Evolutionary conservation across 164 flowering plant species (phyloP).

Genomic region (Annona cherimola): DNA sequence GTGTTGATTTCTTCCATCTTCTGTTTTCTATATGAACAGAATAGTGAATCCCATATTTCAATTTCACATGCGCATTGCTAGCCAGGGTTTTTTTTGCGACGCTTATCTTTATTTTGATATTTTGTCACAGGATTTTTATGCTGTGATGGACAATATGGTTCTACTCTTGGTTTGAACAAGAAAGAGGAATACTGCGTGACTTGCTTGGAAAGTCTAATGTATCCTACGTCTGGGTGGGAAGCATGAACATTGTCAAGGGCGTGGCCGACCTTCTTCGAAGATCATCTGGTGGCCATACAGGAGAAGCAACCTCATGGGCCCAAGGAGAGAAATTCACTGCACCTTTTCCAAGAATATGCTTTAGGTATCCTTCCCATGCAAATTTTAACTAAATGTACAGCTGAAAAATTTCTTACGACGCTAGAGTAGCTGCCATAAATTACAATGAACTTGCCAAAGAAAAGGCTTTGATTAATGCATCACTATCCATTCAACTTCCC

Average conservation of each 20-base stretch:
- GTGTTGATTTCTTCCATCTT: background rate
- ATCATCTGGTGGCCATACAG: conserved; percentile 59
- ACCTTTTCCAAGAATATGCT: conserved; percentile 58
- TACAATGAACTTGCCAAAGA: too few relatives aligned
- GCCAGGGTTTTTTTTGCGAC: background rate
- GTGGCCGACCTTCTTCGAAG: conserved; percentile 93
- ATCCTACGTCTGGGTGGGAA: conserved; percentile 17
- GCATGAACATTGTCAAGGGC: conserved; percentile 93
- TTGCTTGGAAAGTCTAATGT: conserved; percentile 9
- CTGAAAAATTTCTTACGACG: too few relatives aligned
- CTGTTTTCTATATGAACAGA: too few relatives aligned
- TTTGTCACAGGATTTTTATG: background rate
- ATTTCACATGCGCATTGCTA: background rate
- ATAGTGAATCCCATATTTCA: background rate
- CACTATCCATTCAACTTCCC: too few relatives aligned
- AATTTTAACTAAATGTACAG: too few relatives aligned
- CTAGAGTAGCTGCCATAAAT: too few relatives aligned
- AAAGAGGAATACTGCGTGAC: background rate
- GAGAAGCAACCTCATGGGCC: conserved; percentile 40
- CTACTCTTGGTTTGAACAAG: background rate
- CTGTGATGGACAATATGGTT: background rate
- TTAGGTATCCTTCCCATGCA: conserved; percentile 48
- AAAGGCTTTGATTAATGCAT: too few relatives aligned
- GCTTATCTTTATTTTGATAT: background rate
- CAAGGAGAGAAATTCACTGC: conserved; percentile 48